Percentiles rank a stretch among this genome's conserved stretches.
phyloP scores from a whole-genome alignment of 768 basidiomycete genomes.

The Clathrus columnatus region DNA sequence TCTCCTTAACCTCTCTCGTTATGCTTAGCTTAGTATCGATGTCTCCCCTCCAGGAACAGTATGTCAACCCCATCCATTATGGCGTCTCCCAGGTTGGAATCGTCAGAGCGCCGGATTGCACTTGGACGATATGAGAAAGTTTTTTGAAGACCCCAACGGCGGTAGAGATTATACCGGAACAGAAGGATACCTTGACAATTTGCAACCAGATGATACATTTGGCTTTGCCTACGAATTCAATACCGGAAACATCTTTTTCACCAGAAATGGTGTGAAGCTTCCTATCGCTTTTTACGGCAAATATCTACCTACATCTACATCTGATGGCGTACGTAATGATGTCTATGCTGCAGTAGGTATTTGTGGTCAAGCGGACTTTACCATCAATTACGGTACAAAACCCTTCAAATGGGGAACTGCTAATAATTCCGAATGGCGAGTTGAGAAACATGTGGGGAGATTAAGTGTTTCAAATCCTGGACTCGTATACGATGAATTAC shows the following conservation, averaged over 20 bases:
- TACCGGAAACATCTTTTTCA: slow-evolving; percentile 49
- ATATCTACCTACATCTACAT: slow-evolving; percentile 37
- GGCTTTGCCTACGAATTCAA: slow-evolving; percentile 59
- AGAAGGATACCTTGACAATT: slow-evolving; percentile 20
- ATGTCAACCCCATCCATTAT: slow-evolving; percentile 55
- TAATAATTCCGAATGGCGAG: slow-evolving; percentile 57
- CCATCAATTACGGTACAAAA: slow-evolving; percentile 62
- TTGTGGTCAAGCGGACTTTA: slow-evolving; percentile 32
- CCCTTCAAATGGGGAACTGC: slow-evolving; percentile 53
- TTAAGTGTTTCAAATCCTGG: slow-evolving; percentile 28
- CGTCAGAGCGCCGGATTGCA: slow-evolving; percentile 55
- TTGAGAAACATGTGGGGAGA: slow-evolving; percentile 53
- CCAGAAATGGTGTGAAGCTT: slow-evolving; percentile 50
- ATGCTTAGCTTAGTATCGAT: neutral
- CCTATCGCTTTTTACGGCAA: slow-evolving; percentile 50
- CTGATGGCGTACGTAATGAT: slow-evolving; percentile 33
- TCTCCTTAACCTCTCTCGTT: slow-evolving; percentile 11
- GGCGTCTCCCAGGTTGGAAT: slow-evolving; percentile 67
- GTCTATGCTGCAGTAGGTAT: slow-evolving; percentile 61
- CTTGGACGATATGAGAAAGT: slow-evolving; percentile 64
- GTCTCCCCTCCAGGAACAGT: slow-evolving; percentile 40
- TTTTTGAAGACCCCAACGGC: slow-evolving; percentile 60
- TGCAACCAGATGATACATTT: slow-evolving; percentile 41
- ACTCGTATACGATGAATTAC: slow-evolving; percentile 37
- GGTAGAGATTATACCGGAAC: slow-evolving; percentile 44